Percentiles rank a stretch among this genome's conserved stretches.
Evolutionary conservation across 148 eudicot species (phyloP).

Genomic region (Polygonum aviculare): DNA sequence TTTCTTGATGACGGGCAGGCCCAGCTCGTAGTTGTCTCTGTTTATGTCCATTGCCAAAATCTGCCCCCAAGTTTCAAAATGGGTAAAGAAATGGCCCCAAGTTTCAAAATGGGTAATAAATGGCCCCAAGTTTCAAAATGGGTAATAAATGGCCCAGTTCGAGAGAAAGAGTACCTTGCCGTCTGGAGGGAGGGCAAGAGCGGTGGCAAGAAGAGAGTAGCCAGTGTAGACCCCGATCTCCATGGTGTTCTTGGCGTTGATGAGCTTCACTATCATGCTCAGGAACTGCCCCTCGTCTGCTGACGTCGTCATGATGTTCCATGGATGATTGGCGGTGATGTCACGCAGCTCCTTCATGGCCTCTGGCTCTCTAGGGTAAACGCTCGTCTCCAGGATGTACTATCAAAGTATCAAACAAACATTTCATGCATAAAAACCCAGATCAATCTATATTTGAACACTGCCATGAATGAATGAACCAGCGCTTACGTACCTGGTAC

Average conservation of each 20-base stretch:
- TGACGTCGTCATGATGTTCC: constrained; percentile 84
- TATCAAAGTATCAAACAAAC: constrained; percentile 2
- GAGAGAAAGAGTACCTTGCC: constrained; percentile 44
- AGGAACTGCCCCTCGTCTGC: constrained; percentile 90
- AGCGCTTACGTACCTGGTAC: constrained; percentile 41
- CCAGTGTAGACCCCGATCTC: constrained; percentile 89
- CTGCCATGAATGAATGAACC: background rate
- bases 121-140: no score
- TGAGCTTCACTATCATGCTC: constrained; percentile 68
- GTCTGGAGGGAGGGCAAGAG: constrained; percentile 84
- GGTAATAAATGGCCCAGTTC: no score
- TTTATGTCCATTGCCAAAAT: constrained; percentile 72
- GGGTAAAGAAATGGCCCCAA: background rate
- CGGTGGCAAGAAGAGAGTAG: constrained; percentile 91
- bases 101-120: background rate
- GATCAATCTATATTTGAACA: no score
- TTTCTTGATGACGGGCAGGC: constrained; percentile 50
- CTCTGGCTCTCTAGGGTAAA: constrained; percentile 81
- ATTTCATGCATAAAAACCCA: background rate
- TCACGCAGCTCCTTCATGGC: constrained; percentile 87
- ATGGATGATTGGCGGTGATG: constrained; percentile 84
- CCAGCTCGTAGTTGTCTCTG: constrained; percentile 59
- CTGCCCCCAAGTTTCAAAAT: constrained; percentile 17
- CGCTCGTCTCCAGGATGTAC: constrained; percentile 91
- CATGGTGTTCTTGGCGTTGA: constrained; percentile 81